Percentiles rank a stretch among this genome's conserved stretches.
Evolutionary conservation across 2,329 filamentous ascomycete genomes (phyloP).

Genomic region (Claviceps sp.): DNA sequence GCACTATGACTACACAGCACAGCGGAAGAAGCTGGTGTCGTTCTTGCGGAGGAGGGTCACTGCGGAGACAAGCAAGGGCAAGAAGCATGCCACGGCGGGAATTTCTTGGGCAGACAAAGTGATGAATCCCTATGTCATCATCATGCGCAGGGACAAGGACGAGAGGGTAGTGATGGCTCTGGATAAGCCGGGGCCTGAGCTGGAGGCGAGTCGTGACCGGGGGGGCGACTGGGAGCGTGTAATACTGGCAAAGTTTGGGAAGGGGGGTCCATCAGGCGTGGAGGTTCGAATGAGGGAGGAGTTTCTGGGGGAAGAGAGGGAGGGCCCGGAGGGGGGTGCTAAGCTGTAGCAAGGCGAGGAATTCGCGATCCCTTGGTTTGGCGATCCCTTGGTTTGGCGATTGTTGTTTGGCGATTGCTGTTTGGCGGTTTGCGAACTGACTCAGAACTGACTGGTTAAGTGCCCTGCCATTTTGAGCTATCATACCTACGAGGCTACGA

Average conservation of each 20-base stretch:
- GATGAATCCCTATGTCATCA: slow-evolving; percentile 38
- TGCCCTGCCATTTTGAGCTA: too few species aligned
- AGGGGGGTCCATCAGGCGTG: slow-evolving; percentile 36
- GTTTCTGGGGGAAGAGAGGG: slow-evolving; percentile 32
- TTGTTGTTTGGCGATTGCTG: background rate
- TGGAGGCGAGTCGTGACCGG: slow-evolving; percentile 26
- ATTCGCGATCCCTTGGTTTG: background rate
- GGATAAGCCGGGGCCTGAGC: slow-evolving; percentile 44
- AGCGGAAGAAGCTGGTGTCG: slow-evolving; percentile 37
- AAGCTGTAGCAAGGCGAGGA: background rate
- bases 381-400: too few species aligned
- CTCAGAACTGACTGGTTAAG: too few species aligned
- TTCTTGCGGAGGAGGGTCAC: slow-evolving; percentile 37
- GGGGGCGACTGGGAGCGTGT: slow-evolving; percentile 47
- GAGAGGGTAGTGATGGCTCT: slow-evolving; percentile 39
- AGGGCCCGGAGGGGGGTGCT: slow-evolving; percentile 12
- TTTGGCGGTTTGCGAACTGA: too few species aligned
- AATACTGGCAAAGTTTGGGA: slow-evolving; percentile 40
- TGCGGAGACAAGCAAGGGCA: slow-evolving; percentile 24
- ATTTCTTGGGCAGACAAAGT: slow-evolving; percentile 48
- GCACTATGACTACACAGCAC: slow-evolving; percentile 30
- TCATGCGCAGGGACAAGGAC: slow-evolving; percentile 32
- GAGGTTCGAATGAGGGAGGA: slow-evolving; percentile 39
- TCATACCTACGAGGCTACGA: too few species aligned
- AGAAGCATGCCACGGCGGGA: slow-evolving; percentile 25